phyloP scores from a whole-genome alignment of 2,329 filamentous ascomycete genomes.

The Colletotrichum sp. region DNA sequence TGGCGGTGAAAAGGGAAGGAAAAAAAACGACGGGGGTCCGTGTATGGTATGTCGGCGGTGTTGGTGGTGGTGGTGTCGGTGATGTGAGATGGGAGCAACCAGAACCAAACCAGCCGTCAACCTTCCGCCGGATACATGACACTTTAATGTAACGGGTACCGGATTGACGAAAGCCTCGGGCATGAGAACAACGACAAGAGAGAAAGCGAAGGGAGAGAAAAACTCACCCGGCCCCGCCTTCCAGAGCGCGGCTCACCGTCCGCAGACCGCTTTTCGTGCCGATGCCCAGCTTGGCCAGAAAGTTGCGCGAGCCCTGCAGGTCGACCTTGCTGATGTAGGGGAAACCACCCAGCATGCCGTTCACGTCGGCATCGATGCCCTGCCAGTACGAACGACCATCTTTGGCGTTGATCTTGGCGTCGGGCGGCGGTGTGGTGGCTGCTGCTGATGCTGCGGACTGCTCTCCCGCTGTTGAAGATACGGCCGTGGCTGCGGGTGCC shows the following conservation, averaged over 20 bases:
- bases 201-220: not conserved
- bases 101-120: not conserved
- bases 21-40: not conserved
- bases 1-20: constrained; percentile 2
- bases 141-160: constrained; percentile 2
- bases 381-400: constrained; percentile 53
- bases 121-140: not conserved
- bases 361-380: constrained; percentile 45
- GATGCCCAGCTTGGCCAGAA: constrained; percentile 68
- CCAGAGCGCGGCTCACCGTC: constrained; percentile 32
- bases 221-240: constrained; percentile 44
- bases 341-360: constrained; percentile 82
- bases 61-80: not conserved
- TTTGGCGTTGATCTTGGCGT: constrained; percentile 36
- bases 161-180: not conserved
- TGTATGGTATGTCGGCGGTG: not conserved
- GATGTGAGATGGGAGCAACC: not conserved
- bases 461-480: not conserved
- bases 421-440: constrained; percentile 25
- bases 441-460: not conserved
- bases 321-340: constrained; percentile 70
- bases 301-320: constrained; percentile 69
- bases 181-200: not conserved
- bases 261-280: constrained; percentile 35
- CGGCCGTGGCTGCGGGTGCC: not conserved